Evolutionary conservation across 23 red algal genomes (phyloP).

Genomic region (Gracilariopsis chorda): DNA sequence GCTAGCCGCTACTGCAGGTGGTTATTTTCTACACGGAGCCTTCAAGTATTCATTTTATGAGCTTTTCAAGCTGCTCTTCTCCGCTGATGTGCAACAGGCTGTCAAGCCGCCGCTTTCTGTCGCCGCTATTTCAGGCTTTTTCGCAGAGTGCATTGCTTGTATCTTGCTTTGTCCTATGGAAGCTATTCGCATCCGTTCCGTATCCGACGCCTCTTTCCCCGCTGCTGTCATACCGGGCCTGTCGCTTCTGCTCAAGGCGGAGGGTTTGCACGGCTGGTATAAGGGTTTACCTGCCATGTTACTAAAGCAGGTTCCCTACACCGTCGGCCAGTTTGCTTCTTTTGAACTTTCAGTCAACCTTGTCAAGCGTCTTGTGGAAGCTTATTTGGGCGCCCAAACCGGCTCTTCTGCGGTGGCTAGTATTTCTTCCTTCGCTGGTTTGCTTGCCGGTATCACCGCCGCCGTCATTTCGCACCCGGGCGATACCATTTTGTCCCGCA

Average conservation of each 20-base stretch:
- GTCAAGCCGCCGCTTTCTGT: slow-evolving; percentile 66
- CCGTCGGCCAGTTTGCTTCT: slow-evolving; percentile 86
- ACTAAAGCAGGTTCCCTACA: slow-evolving; percentile 92
- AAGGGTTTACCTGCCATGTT: slow-evolving; percentile 85
- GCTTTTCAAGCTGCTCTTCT: slow-evolving; percentile 70
- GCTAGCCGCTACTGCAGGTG: slow-evolving; percentile 86
- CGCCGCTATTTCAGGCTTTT: slow-evolving; percentile 60
- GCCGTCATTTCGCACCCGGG: slow-evolving; percentile 86
- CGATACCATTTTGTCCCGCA: slow-evolving; percentile 84
- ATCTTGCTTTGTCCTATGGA: slow-evolving; percentile 90
- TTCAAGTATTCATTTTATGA: slow-evolving; percentile 98
- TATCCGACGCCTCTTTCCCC: slow-evolving; percentile 81
- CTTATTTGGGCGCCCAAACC: slow-evolving; percentile 14
- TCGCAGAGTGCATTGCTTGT: slow-evolving; percentile 86
- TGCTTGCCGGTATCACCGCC: slow-evolving; percentile 76
- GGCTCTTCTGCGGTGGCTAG: slow-evolving; percentile 31
- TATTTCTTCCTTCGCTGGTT: slow-evolving; percentile 69
- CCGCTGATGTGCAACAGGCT: background rate
- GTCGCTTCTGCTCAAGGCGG: slow-evolving; percentile 53
- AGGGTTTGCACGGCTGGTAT: slow-evolving; percentile 82
- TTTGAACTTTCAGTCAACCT: slow-evolving; percentile 71
- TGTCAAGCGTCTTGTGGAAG: slow-evolving; percentile 21
- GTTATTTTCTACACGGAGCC: slow-evolving; percentile 94
- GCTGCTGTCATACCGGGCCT: slow-evolving; percentile 41
- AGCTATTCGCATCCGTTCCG: slow-evolving; percentile 90